These are phyloP conservation scores for Cyberlindnera sargentensis DNA, from an alignment of 805 yeast species.

Conservation along the genomic window DNA sequence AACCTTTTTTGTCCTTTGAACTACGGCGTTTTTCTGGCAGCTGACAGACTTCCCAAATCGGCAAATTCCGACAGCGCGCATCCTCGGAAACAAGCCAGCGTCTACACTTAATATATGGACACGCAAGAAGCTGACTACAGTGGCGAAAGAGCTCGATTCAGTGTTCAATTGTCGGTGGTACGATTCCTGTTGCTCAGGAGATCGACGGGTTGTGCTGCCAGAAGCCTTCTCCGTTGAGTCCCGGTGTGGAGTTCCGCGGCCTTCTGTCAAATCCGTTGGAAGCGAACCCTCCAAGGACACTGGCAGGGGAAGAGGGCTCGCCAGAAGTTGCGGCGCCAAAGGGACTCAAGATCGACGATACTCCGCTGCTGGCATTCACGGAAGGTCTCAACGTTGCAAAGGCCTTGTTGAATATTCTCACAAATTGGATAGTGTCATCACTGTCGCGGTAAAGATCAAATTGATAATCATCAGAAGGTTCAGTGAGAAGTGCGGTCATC, in stretches of 20 bases:
- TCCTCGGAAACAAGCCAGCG: too few relatives aligned
- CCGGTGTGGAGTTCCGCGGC: background rate
- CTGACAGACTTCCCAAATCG: too few relatives aligned
- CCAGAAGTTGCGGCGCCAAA: background rate
- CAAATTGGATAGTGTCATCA: background rate
- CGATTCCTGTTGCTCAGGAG: background rate
- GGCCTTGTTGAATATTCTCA: background rate
- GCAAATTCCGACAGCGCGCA: too few relatives aligned
- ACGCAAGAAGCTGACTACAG: too few relatives aligned
- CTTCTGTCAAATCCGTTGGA: background rate
- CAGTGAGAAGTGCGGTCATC: background rate
- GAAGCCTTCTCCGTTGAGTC: background rate
- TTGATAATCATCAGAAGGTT: constrained; percentile 1
- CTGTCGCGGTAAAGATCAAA: constrained; percentile 1
- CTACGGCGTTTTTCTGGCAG: too few relatives aligned
- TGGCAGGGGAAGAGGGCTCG: background rate
- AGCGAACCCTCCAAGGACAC: background rate
- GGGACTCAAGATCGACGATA: background rate
- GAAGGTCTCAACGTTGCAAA: background rate
- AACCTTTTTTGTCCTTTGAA: too few relatives aligned
- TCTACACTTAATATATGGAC: too few relatives aligned
- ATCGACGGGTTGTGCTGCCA: background rate
- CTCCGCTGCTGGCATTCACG: background rate
- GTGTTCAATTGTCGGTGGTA: background rate
- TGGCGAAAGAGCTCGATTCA: too few relatives aligned